Percentiles rank a stretch among this genome's conserved stretches.
Conservation (phyloP, 345 rosid species). For the Psidium friedrichsthalianum region DNA sequence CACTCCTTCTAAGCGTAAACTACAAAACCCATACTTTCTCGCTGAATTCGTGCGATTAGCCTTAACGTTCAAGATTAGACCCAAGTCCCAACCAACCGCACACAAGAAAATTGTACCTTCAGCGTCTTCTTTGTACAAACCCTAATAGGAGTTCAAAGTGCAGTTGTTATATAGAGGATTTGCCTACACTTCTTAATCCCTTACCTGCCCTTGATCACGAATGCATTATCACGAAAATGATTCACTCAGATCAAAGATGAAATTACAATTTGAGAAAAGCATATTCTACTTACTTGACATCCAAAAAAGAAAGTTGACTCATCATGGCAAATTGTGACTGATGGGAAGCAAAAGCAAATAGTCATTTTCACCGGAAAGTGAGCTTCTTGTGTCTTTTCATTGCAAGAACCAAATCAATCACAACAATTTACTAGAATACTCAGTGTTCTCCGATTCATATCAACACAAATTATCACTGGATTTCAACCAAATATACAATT, state of each 20-base stretch:
- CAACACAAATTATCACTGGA: too few relatives aligned
- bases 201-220: neutral
- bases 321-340: neutral
- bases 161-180: neutral
- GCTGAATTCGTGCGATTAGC: neutral
- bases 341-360: neutral
- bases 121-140: neutral
- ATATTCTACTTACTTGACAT: neutral
- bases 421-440: neutral
- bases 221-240: neutral
- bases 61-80: neutral
- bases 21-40: neutral
- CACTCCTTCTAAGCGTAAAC: neutral
- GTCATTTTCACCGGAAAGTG: neutral
- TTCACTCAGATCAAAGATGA: neutral
- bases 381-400: neutral
- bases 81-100: neutral
- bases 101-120: neutral
- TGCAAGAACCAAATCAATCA: neutral
- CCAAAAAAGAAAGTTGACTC: neutral
- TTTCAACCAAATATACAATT: too few relatives aligned
- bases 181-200: neutral
- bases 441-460: neutral
- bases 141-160: neutral
- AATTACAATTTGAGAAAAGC: neutral